Conservation (phyloP, 495 filamentous ascomycete species). For the Lophium mytilinum region DNA sequence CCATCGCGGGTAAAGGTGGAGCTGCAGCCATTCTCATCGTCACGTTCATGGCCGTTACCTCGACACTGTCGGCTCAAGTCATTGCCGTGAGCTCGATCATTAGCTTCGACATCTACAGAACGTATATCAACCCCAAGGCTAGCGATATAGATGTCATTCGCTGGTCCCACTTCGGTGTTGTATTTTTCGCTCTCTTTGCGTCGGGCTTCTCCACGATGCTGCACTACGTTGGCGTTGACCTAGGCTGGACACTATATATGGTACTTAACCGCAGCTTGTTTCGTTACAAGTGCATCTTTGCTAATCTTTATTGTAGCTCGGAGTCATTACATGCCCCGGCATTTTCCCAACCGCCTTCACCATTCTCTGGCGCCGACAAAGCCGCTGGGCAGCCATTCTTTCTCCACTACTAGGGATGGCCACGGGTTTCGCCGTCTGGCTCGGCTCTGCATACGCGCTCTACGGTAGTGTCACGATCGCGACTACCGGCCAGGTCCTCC, state of each 20-base stretch:
- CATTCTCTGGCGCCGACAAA: constrained; percentile 43
- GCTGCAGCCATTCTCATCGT: constrained; percentile 37
- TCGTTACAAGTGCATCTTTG: too few species aligned
- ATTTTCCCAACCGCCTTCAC: constrained; percentile 46
- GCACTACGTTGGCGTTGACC: constrained; percentile 22
- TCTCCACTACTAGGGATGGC: constrained; percentile 38
- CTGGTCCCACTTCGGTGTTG: constrained; percentile 37
- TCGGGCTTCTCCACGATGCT: constrained; percentile 24
- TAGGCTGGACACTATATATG: constrained; percentile 29
- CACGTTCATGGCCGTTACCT: constrained; percentile 42
- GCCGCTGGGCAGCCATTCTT: constrained; percentile 37
- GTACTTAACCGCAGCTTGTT: neutral
- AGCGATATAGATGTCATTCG: constrained; percentile 36
- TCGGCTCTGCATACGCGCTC: constrained; percentile 38
- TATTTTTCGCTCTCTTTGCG: constrained; percentile 39
- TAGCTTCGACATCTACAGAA: constrained; percentile 37
- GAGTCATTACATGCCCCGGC: constrained; percentile 38
- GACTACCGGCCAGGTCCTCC: constrained; percentile 38
- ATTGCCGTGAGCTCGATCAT: constrained; percentile 40
- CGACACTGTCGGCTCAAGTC: constrained; percentile 38
- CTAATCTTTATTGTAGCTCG: constrained; percentile 11
- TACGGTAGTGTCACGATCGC: constrained; percentile 41
- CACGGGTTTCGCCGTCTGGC: constrained; percentile 42
- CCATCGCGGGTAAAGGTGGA: constrained; percentile 40
- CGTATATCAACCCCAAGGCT: constrained; percentile 40